Evolutionary conservation across 192 early-diverging fungal genomes (phyloP).

Genomic region (Mortierella alpina): DNA sequence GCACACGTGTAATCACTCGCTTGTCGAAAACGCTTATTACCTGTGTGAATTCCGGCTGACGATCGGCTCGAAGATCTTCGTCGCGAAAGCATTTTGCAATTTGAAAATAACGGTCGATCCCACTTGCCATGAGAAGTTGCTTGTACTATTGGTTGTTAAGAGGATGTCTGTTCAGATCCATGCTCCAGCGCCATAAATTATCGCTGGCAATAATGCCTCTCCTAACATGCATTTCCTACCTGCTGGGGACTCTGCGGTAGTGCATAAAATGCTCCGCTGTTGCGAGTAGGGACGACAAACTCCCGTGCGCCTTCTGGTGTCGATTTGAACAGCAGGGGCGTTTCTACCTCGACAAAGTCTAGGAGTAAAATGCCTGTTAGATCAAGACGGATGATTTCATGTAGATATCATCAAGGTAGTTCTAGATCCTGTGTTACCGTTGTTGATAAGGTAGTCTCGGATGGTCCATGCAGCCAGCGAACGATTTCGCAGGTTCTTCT

Average conservation of each 20-base stretch:
- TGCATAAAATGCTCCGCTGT: conserved; percentile 81
- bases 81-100: conserved; percentile 93
- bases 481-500: conserved; percentile 78
- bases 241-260: conserved; percentile 93
- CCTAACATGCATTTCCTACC: conserved; percentile 39
- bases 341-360: conserved; percentile 93
- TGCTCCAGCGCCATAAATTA: not conserved
- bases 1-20: no score
- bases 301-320: conserved; percentile 95
- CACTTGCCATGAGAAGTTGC: conserved; percentile 91
- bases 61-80: conserved; percentile 86
- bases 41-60: conserved; percentile 96
- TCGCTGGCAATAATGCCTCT: not conserved
- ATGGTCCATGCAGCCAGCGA: conserved; percentile 74
- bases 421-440: conserved; percentile 52
- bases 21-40: conserved; percentile 38
- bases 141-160: conserved; percentile 73
- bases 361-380: not conserved
- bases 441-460: conserved; percentile 74
- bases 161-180: not conserved
- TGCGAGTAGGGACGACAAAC: conserved; percentile 92
- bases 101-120: conserved; percentile 92
- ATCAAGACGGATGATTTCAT: not conserved
- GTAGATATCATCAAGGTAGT: not conserved
- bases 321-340: conserved; percentile 89